Base-by-base conservation (phyloP, 768 basidiomycete genomes). In the Kwoniella pini region DNA sequence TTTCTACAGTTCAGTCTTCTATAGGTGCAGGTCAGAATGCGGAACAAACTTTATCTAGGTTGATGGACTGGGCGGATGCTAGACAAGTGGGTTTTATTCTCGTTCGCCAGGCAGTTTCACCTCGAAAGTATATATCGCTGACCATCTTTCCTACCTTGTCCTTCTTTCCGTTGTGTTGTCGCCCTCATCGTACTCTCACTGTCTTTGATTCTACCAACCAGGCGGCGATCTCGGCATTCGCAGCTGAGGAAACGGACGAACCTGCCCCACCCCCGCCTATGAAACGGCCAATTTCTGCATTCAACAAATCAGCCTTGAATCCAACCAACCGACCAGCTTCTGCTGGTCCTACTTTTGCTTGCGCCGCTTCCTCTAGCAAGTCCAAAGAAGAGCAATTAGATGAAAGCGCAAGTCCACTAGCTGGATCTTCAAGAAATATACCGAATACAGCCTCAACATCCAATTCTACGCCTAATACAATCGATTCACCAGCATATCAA, bases 61-160 rank as follows among this genome's bases (percentile, higher is more conserved):
- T 72, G 54, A 75, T 75, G 73, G 73, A 75, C 30, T 75, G 73
- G 73, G 70, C 67, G 9, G 73, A 75, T 48, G 73, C 73, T 15
- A 42, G 73, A 56, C 64, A 75, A 63, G 73, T 75, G 45, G 44
- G 73, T 54, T 1, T 33, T 12, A 1, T 36, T 24, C 12, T 31
- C 21, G 39, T 46, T 11, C 24, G 45, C 45, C 27, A n/a, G n/a
- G n/a, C n/a, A n/a, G n/a, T n/a, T n/a, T n/a, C n/a, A n/a, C n/a
- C n/a, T n/a, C n/a, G n/a, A n/a, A n/a, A n/a, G n/a, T n/a, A n/a
- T n/a, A n/a, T n/a, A n/a, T n/a, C n/a, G n/a, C n/a, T n/a, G n/a
- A n/a, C n/a, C n/a, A n/a, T n/a, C 44, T 49, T 38, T 49, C 60
- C 30, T 26, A 15, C 30, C 51, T 10, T 22, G 1, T 53, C 12